Conservation (phyloP, 495 filamentous ascomycete species). For the Cercophora scortea region DNA sequence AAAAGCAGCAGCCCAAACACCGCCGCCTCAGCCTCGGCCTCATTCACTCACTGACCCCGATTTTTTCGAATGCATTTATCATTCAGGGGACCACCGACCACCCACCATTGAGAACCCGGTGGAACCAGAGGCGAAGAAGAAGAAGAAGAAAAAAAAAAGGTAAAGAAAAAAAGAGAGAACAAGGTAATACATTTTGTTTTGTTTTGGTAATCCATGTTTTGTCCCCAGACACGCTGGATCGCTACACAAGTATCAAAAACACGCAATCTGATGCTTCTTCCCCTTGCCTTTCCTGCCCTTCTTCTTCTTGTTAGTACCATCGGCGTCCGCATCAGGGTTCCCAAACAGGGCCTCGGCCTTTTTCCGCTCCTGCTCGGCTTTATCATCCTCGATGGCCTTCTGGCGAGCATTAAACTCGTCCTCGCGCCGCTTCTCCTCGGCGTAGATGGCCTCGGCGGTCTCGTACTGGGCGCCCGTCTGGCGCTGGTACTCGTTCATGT, state of each 20-base stretch:
- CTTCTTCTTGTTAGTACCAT: conserved; percentile 28
- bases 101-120: no score
- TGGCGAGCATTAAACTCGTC: conserved; percentile 57
- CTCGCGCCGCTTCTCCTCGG: conserved; percentile 59
- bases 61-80: no score
- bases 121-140: no score
- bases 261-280: conserved; percentile 12
- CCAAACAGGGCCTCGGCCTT: conserved; percentile 46
- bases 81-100: no score
- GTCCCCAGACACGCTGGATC: no score
- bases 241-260: neutral
- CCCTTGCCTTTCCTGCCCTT: conserved; percentile 13
- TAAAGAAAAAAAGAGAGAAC: no score
- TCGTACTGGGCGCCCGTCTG: conserved; percentile 50
- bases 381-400: conserved; percentile 33
- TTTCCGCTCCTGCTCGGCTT: conserved; percentile 38
- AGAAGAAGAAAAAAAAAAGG: no score
- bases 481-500: conserved; percentile 59
- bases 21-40: no score
- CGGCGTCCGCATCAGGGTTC: conserved; percentile 25
- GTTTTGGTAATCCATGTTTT: no score
- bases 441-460: conserved; percentile 56
- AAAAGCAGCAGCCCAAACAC: no score
- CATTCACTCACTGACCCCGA: no score
- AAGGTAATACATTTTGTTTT: no score